phyloP scores from a whole-genome alignment of 306 rosid species.

The Pachyrhizus erosus region DNA sequence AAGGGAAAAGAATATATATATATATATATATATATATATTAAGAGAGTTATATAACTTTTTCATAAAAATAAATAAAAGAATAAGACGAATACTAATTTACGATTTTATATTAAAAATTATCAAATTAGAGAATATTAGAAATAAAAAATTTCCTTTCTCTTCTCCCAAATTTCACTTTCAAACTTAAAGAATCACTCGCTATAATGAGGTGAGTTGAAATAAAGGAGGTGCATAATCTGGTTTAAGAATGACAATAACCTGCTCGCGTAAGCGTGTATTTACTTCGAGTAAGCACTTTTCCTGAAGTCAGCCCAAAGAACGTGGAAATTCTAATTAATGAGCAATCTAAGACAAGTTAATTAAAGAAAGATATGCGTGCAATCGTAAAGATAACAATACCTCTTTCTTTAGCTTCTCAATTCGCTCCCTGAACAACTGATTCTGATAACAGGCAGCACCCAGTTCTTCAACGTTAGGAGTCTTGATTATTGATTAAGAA shows the following conservation, averaged over 20 bases:
- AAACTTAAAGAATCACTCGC: not conserved
- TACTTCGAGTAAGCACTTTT: conserved; percentile 56
- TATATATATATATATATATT: too few species aligned
- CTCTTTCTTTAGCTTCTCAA: conserved; percentile 71
- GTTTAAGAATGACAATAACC: conserved; percentile 48
- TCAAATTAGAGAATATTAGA: not conserved
- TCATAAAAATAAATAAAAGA: not conserved
- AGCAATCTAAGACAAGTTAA: not conserved
- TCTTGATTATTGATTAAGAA: not conserved
- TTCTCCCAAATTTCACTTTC: not conserved
- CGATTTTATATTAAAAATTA: not conserved
- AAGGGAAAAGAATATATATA: too few species aligned
- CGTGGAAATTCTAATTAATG: not conserved
- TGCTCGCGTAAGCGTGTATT: conserved; percentile 60
- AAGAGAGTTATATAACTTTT: not conserved
- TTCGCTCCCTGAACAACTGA: conserved; percentile 66
- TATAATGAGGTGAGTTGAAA: not conserved
- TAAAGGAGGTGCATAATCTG: not conserved
- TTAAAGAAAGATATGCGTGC: not conserved
- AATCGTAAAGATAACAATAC: conserved; percentile 45
- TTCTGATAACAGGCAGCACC: conserved; percentile 51
- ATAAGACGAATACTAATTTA: not conserved
- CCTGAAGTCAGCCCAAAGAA: conserved; percentile 54
- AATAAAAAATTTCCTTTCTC: not conserved
- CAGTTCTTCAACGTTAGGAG: conserved; percentile 37